A percentile compares a stretch with the other conserved stretches of the same genome.
phyloP scores from a whole-genome alignment of 2,329 filamentous ascomycete species.

The Acephala macrosclerotiorum region DNA sequence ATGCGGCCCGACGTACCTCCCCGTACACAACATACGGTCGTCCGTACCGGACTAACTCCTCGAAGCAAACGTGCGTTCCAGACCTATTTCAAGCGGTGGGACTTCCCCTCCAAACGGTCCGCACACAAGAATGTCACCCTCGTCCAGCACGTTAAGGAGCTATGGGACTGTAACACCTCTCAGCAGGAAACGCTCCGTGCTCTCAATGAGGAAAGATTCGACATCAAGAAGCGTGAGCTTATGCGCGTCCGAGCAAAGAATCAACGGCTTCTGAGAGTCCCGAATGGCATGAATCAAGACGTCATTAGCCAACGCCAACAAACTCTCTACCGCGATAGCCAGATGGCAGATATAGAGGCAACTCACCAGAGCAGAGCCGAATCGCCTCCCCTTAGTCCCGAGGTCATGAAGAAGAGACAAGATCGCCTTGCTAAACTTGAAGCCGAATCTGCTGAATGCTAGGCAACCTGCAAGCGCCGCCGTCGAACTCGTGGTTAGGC shows the following conservation, averaged over 20 bases:
- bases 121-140: constrained; percentile 74
- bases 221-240: constrained; percentile 75
- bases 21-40: constrained; percentile 29
- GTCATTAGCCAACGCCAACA: constrained; percentile 44
- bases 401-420: constrained; percentile 59
- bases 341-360: constrained; percentile 37
- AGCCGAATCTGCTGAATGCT: constrained; percentile 66
- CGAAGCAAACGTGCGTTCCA: constrained; percentile 78
- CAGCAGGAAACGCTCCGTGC: constrained; percentile 78
- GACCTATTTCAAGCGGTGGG: constrained; percentile 79
- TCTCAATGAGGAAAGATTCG: constrained; percentile 75
- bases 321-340: constrained; percentile 43
- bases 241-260: constrained; percentile 74
- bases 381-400: constrained; percentile 50
- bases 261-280: constrained; percentile 69
- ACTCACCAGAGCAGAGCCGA: constrained; percentile 34
- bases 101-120: constrained; percentile 77
- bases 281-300: constrained; percentile 61
- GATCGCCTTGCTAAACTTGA: constrained; percentile 62
- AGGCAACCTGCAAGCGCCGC: constrained; percentile 69
- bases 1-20: constrained; percentile 32
- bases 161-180: constrained; percentile 78
- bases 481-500: constrained; percentile 73
- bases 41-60: constrained; percentile 28
- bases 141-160: constrained; percentile 73